These are phyloP conservation scores for Saxophila tyrrhenica DNA, from an alignment of 495 filamentous ascomycete genomes.

Conservation along the genomic window DNA sequence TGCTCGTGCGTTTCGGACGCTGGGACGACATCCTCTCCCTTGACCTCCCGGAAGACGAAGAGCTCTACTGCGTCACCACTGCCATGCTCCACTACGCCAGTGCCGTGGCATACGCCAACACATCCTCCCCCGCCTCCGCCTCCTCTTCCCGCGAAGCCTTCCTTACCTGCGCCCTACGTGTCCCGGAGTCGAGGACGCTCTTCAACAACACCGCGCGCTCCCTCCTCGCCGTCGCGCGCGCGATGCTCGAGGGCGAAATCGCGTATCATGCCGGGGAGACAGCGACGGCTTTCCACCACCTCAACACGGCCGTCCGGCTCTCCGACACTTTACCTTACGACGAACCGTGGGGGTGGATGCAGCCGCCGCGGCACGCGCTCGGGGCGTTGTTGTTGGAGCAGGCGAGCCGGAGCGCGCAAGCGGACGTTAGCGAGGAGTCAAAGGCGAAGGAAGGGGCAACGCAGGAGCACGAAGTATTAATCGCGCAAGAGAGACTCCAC, in stretches of 20 bases:
- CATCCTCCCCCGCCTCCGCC: conserved; percentile 37
- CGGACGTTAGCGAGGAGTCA: too few species aligned
- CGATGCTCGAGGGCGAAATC: conserved; percentile 60
- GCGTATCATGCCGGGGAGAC: conserved; percentile 49
- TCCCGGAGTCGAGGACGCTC: conserved; percentile 43
- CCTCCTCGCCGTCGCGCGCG: conserved; percentile 45
- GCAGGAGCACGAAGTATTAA: too few species aligned
- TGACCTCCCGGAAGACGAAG: conserved; percentile 37
- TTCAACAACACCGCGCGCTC: conserved; percentile 55
- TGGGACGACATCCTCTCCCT: conserved; percentile 32
- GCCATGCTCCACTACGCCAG: conserved; percentile 56
- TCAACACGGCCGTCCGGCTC: conserved; percentile 40
- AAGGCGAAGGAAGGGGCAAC: too few species aligned
- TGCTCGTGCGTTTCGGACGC: conserved; percentile 50
- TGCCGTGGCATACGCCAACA: conserved; percentile 50
- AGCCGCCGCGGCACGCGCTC: conserved; percentile 48
- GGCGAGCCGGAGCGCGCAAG: too few species aligned
- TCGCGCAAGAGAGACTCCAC: conserved; percentile 39
- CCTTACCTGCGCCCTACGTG: conserved; percentile 31
- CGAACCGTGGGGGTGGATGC: conserved; percentile 44
- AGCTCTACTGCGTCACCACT: conserved; percentile 50
- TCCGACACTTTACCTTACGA: conserved; percentile 51
- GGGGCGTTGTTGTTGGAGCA: conserved; percentile 55
- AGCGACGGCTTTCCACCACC: conserved; percentile 42
- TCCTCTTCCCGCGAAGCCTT: conserved; percentile 37